Base-by-base conservation (phyloP, 2,329 filamentous ascomycete genomes). In the Fusarium setosum region DNA sequence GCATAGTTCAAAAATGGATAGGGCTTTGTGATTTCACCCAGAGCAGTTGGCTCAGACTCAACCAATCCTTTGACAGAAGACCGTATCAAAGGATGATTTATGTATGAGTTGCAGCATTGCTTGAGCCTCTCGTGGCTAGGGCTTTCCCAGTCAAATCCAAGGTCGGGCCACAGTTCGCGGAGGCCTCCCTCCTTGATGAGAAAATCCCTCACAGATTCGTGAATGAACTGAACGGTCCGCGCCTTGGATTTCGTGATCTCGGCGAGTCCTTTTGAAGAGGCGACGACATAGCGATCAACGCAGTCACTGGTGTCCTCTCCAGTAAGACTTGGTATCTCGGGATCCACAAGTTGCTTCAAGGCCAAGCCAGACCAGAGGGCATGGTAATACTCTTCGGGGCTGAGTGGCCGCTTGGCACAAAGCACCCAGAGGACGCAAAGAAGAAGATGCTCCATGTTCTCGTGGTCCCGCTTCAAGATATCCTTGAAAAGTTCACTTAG, bases 381-480 rank as follows among this genome's bases (percentile, higher is more conserved):
- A 6, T 67, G 69, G 61, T 83, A 85, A 0, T 86, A 75, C 61
- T 88, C 79, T 1, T 77, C 63, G 0, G 74, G 80, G 0, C 41
- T 74, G 0, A 88, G 56, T 0, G 85, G 82, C 0, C 73, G 63
- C 8, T 70, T 74, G 0, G 86, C 77, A 21, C 80, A 88, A 0
- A 89, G 74, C 0, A 90, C 75, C 82, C 83, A 89, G 18, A 59
- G 79, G 1, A 89, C 59, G 26, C 81, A 86, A 0, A 85, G 62
- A 0, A 79, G 54, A 0, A 88, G 63, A 0, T 78, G 73, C 0
- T 81, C 73, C 44, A 74, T 72, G 6, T 85, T 77, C 0, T 75
- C 34, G 0, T 54, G 17, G 50, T 90, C 85, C 15, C 84, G 77
- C 0, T 57, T 79, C 3, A 89, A 55, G 0, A 89, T 84, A 15